Evolutionary conservation across 352 stramenopile species (phyloP), one percentile per base, ranked within the genome.

Genomic region (Phytophthora syringae): DNA sequence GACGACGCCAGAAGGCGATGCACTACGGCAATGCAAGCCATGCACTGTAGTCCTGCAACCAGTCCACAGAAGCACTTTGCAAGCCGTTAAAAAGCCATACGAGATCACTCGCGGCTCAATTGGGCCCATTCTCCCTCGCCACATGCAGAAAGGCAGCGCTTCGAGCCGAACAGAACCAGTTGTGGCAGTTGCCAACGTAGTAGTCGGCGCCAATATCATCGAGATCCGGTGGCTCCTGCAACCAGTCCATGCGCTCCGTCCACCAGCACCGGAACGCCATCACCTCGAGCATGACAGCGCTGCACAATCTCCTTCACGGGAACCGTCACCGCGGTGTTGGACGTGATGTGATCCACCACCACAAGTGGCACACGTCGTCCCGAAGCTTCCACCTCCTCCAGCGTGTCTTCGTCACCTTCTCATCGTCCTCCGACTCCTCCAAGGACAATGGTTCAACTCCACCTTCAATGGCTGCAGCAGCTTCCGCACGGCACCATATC

Each of bases 111-210:
- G 88, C 9, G 94, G 94, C 2, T 66, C 25, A n/a, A 89, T 67
- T 9, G 16, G 58, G 70, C 9, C 58, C 58, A 16, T 64, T 20
- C 2, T 57, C 40, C 25, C 16, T 52, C 63, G 70, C 88, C 47
- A 88, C 85, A 27, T 97, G 92, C 39, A 98, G 60, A 61, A 98
- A 89, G 0, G 87, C 96, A 0, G 90, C 89, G 5, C 93, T 93
- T 39, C 91, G 84, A 5, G 93, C 84, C 15, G 92, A n/a, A 90
- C 88, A 94, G 34, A 98, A 92, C 94, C 94, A 98, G 64, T 99
- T 98, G 79, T 99, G 96, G 67, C 89, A 97, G 76, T 98, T 98
- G 27, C 86, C 86, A 2, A 95, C 76, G 72, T 98, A 99, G 64
- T 97, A 97, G 68, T 98, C 93, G 21, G 95, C 86, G 13, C 64